Percentiles rank a stretch among this genome's conserved stretches.
Evolutionary conservation across 129 eudicot genomes (phyloP).

Genomic region (Chrysanthemum lavandulifolium): DNA sequence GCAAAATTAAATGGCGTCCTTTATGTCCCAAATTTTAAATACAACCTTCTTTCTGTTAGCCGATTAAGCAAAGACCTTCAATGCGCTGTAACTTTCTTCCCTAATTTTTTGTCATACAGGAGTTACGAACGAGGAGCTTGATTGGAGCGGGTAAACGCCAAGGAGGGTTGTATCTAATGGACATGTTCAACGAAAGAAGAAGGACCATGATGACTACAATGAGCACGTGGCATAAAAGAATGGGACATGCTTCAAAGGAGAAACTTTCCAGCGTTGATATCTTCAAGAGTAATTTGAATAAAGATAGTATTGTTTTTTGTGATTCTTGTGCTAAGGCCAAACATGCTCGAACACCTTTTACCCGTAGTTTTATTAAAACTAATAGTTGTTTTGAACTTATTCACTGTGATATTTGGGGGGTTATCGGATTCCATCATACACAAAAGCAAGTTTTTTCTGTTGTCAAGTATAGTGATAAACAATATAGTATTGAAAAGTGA

Average conservation of each 20-base stretch:
- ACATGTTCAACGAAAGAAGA: neutral
- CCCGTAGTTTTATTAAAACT: neutral
- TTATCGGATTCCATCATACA: neutral
- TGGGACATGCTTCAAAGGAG: neutral
- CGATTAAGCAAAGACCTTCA: too few species aligned
- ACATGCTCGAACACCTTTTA: neutral
- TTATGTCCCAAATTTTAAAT: too few species aligned
- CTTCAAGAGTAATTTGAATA: neutral
- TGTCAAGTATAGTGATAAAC: neutral
- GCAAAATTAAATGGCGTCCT: too few species aligned
- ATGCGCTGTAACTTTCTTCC: too few species aligned
- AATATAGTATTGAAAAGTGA: neutral
- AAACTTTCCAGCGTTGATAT: neutral
- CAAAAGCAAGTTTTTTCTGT: neutral
- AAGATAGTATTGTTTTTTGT: too few species aligned
- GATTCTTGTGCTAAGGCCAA: neutral
- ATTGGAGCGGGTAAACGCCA: neutral
- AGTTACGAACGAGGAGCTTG: too few species aligned
- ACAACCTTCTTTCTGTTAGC: too few species aligned
- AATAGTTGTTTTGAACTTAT: neutral
- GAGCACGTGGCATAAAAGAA: neutral
- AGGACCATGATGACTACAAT: neutral
- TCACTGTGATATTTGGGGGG: neutral
- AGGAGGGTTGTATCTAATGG: neutral
- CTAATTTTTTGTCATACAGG: too few species aligned